Percentiles rank a stretch among this genome's conserved stretches.
These are phyloP conservation scores for Thelonectria discophora DNA, from an alignment of 2,329 filamentous ascomycete genomes.

Conservation along the genomic window DNA sequence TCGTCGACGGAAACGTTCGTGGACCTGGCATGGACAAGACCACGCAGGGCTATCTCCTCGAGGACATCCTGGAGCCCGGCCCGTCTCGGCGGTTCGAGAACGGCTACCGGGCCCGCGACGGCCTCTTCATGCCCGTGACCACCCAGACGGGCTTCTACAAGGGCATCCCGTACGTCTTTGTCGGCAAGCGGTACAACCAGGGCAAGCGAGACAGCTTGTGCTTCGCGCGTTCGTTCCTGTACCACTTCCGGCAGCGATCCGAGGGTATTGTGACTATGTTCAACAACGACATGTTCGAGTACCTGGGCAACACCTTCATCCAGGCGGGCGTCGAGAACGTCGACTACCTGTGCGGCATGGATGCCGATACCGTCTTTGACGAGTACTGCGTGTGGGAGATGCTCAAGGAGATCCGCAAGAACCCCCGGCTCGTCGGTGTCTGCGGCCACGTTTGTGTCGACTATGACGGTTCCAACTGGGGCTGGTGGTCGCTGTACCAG, in stretches of 20 bases:
- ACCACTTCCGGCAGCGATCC: constrained; percentile 57
- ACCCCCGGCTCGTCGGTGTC: constrained; percentile 55
- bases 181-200: constrained; percentile 60
- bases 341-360: constrained; percentile 57
- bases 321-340: constrained; percentile 51
- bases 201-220: constrained; percentile 61
- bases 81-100: constrained; percentile 49
- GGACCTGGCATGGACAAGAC: constrained; percentile 59
- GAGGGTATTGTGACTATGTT: constrained; percentile 56
- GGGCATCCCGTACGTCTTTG: constrained; percentile 56
- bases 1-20: constrained; percentile 58
- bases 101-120: constrained; percentile 57
- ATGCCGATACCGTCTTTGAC: constrained; percentile 59
- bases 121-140: constrained; percentile 56
- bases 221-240: constrained; percentile 58
- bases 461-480: constrained; percentile 53
- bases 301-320: constrained; percentile 51
- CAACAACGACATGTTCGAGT: constrained; percentile 54
- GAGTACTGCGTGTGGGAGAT: constrained; percentile 55
- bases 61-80: constrained; percentile 55
- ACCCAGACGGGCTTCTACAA: constrained; percentile 55
- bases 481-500: constrained; percentile 57
- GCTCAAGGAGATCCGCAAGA: constrained; percentile 53
- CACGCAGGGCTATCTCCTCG: constrained; percentile 56
- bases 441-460: constrained; percentile 60